A percentile compares a stretch with the other conserved stretches of the same genome.
Evolutionary conservation across 495 filamentous ascomycete genomes (phyloP).

Genomic region (Penicillium cinerascens): DNA sequence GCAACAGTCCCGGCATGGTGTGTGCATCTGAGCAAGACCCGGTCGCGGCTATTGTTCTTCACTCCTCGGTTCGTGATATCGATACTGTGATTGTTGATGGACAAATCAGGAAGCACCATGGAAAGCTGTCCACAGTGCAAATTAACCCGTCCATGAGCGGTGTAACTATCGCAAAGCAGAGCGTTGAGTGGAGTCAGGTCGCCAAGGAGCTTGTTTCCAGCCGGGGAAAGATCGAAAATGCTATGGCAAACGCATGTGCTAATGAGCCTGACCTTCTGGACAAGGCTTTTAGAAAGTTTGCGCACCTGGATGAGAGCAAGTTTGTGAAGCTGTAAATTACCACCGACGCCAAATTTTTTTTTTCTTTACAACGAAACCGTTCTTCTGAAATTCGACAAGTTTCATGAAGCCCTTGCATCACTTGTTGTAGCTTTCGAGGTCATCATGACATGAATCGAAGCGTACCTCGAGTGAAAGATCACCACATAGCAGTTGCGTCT

Average conservation of each 20-base stretch:
- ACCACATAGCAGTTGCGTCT: background rate
- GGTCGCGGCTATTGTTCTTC: slow-evolving; percentile 44
- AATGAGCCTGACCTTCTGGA: slow-evolving; percentile 17
- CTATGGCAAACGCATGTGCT: slow-evolving; percentile 7
- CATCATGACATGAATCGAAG: too few species aligned
- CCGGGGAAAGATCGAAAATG: slow-evolving; percentile 17
- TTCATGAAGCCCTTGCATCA: too few species aligned
- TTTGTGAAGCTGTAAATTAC: slow-evolving; percentile 9
- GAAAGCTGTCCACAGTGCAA: slow-evolving; percentile 21
- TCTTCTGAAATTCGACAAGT: too few species aligned
- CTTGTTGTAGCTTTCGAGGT: too few species aligned
- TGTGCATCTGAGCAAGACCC: slow-evolving; percentile 41
- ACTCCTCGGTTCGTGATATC: slow-evolving; percentile 42
- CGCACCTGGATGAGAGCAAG: slow-evolving; percentile 1
- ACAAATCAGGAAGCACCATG: slow-evolving; percentile 33
- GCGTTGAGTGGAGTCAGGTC: slow-evolving; percentile 24
- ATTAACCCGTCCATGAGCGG: slow-evolving; percentile 17
- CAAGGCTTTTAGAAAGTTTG: slow-evolving; percentile 13
- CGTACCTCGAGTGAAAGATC: too few species aligned
- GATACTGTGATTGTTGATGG: slow-evolving; percentile 50
- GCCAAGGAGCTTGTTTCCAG: slow-evolving; percentile 21
- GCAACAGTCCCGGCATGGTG: slow-evolving; percentile 39
- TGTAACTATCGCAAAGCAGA: slow-evolving; percentile 13
- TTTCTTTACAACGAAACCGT: too few species aligned
- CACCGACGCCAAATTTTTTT: too few species aligned